Percentiles rank a stretch among this genome's conserved stretches.
Evolutionary conservation across 2,329 filamentous ascomycete species (phyloP).

Genomic region (Metarhizium anisopliae): DNA sequence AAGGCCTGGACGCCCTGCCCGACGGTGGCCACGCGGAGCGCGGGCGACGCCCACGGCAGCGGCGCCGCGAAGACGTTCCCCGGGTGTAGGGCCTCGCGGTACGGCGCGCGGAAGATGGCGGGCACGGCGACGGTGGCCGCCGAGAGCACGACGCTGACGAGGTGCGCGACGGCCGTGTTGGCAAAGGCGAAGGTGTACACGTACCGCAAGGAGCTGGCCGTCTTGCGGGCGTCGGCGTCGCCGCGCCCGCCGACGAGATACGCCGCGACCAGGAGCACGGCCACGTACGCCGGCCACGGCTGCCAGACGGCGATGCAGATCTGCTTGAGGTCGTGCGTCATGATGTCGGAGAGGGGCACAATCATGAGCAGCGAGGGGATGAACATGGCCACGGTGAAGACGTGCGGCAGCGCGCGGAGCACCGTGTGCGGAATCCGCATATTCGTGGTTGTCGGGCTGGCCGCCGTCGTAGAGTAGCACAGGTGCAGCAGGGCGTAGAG

Average conservation of each 20-base stretch:
- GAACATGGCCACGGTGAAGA: conserved; percentile 8
- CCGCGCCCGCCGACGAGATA: background rate
- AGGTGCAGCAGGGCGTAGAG: too few species aligned
- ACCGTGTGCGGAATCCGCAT: conserved; percentile 10
- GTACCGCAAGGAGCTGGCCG: conserved; percentile 5
- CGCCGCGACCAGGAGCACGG: conserved; percentile 5
- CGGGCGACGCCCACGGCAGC: conserved; percentile 9
- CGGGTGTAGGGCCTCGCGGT: conserved; percentile 8
- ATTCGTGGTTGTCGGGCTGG: conserved; percentile 8
- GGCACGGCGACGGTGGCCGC: conserved; percentile 8
- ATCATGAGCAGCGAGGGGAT: conserved; percentile 10
- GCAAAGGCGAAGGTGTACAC: conserved; percentile 11
- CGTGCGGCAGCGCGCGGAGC: conserved; percentile 8
- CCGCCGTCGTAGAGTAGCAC: background rate
- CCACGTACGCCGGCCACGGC: conserved; percentile 13
- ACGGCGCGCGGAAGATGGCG: conserved; percentile 5
- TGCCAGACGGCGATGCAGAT: conserved; percentile 12
- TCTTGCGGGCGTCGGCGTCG: background rate
- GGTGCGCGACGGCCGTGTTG: conserved; percentile 9
- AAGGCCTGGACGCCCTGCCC: conserved; percentile 11
- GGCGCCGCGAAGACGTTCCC: conserved; percentile 7
- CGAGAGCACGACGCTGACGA: conserved; percentile 4
- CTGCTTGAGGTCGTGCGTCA: conserved; percentile 12
- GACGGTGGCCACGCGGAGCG: conserved; percentile 6
- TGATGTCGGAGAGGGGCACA: conserved; percentile 3